Conservation (phyloP, 495 filamentous ascomycete species). For the Xylaria sp. region DNA sequence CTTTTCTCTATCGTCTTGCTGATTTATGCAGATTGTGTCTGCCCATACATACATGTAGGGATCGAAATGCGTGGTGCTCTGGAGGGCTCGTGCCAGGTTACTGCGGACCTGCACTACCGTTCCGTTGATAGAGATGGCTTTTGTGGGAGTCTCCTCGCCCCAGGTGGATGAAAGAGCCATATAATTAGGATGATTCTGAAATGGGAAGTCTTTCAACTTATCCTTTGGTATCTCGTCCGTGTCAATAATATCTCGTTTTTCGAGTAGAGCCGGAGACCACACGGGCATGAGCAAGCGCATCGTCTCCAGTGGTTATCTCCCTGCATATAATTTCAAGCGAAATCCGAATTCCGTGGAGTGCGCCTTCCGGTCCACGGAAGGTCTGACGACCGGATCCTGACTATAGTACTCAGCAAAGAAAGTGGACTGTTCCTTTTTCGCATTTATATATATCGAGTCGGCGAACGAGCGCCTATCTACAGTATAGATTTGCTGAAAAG, state of each 20-base stretch:
- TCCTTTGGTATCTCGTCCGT: neutral
- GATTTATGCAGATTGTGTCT: conserved; percentile 44
- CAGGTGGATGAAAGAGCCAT: conserved; percentile 27
- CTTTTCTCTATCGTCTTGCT: conserved; percentile 37
- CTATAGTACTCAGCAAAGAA: neutral
- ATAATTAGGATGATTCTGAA: neutral
- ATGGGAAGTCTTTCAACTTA: neutral
- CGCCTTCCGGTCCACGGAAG: neutral
- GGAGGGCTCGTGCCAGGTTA: conserved; percentile 19
- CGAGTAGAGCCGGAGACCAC: neutral
- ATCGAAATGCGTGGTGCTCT: neutral
- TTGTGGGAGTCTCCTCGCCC: neutral
- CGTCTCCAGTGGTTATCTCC: neutral
- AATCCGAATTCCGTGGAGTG: neutral
- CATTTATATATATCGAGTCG: neutral
- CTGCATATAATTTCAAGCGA: neutral
- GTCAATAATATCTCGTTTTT: neutral
- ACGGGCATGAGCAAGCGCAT: neutral
- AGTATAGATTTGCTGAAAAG: neutral
- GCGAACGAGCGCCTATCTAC: neutral
- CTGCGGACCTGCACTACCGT: neutral
- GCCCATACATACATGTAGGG: conserved; percentile 29
- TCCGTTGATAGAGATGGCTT: conserved; percentile 19
- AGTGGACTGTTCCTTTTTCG: neutral
- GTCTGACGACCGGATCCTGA: neutral